Evolutionary conservation across 23 red algal genomes (phyloP), one percentile per base, ranked within the genome.

Genomic region (Gracilariopsis chorda): DNA sequence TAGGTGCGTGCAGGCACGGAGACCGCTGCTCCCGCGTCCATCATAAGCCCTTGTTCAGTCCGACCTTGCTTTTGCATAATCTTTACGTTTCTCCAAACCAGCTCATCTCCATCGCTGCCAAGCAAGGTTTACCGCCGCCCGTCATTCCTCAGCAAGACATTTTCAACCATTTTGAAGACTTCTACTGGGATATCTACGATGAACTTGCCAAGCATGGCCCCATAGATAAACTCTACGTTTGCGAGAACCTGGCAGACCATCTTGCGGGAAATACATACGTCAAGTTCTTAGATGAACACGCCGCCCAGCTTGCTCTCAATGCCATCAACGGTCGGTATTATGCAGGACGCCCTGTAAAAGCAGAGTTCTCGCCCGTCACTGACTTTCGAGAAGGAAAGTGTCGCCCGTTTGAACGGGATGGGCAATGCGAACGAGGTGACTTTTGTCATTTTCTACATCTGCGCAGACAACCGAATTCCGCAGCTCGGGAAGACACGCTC

Each of bases 361-460:
- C 76, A 29, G 88, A 96, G 42, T 92, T 68, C 75, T 96, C 88
- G 20, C 87, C 88, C 7, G 88, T 92, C 14, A 93, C 88, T 39
- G 87, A 96, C 21, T 96, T 96, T 48, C 69, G 79, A 0, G 94
- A 92, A 12, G 94, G 88, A 21, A 84, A 90, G 17, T 96, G 94
- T 71, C 72, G 94, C 25, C 78, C 88, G 35, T 96, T 88, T 79
- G 94, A 96, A 77, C 42, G 24, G 11, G 35, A 89, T 42, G 64
- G 78, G 0, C 41, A 80, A n/a, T 96, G 94, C 72, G 94, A 96
- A 47, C 94, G 94, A 11, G 94, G 94, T 48, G 88, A 96, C 71
- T 92, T 85, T 61, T 96, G 94, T 63, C 90, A 96, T 49, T 96
- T 92, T 69, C 87, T 96, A 68, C 94, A 96, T 57, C 58, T 84